These are phyloP conservation scores for Apiotrichum siamense DNA, from an alignment of 1,284 basidiomycete genomes.

Conservation along the genomic window DNA sequence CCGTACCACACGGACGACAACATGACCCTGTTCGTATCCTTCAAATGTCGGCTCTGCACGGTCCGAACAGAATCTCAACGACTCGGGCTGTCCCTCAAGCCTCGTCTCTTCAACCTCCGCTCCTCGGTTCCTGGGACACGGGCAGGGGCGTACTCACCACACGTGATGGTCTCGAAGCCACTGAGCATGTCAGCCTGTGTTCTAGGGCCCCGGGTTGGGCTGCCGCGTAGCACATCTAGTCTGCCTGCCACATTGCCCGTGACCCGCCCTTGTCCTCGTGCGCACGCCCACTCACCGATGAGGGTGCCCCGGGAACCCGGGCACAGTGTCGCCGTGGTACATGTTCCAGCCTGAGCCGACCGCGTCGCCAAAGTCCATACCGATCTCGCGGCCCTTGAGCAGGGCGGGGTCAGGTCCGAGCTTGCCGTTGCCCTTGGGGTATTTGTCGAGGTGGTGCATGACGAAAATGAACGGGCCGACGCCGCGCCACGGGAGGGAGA, in stretches of 20 bases:
- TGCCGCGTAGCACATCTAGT: neutral
- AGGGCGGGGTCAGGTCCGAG: constrained; percentile 6
- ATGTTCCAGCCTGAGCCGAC: constrained; percentile 10
- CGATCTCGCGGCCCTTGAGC: constrained; percentile 9
- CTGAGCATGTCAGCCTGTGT: no score
- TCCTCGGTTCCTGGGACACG: no score
- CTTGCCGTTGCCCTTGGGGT: constrained; percentile 7
- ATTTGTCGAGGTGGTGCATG: constrained; percentile 9
- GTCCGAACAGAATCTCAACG: no score
- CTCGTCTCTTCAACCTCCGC: no score
- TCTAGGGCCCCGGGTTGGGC: no score
- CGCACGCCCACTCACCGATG: neutral
- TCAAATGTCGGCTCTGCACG: no score
- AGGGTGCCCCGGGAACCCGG: constrained; percentile 11
- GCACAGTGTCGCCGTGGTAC: constrained; percentile 11
- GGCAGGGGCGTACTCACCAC: neutral
- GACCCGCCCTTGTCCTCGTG: no score
- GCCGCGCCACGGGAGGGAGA: constrained; percentile 7
- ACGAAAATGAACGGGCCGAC: constrained; percentile 12
- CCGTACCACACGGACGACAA: no score
- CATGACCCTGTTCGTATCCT: no score
- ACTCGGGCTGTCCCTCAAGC: no score
- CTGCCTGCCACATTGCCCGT: neutral
- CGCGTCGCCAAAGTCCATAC: constrained; percentile 11
- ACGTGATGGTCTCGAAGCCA: constrained; percentile 12